phyloP scores from a whole-genome alignment of 768 basidiomycete genomes.

The Hypholoma sublateritium region DNA sequence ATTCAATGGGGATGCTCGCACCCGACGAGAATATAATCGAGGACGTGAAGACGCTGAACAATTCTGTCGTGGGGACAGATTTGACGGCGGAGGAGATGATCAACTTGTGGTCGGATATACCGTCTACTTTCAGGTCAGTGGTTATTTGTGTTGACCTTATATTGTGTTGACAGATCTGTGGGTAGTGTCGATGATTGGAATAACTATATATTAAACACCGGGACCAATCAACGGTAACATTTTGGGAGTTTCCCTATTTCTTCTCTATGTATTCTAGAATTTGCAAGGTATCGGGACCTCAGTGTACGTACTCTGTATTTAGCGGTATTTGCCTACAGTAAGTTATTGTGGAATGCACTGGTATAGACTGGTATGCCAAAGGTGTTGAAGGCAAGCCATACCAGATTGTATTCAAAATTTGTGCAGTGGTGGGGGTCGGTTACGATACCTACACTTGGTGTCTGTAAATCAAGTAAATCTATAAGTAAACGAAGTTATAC shows the following conservation, averaged over 20 bases:
- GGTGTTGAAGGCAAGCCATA: too few relatives aligned
- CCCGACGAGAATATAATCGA: conserved; percentile 2
- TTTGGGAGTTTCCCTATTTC: neutral
- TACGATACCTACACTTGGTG: too few relatives aligned
- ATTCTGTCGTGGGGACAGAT: neutral
- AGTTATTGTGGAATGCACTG: too few relatives aligned
- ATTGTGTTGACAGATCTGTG: neutral
- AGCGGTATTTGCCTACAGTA: too few relatives aligned
- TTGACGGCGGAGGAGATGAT: conserved; percentile 38
- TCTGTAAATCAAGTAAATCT: too few relatives aligned
- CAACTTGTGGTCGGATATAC: conserved; percentile 56
- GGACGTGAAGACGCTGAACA: neutral
- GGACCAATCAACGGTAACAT: neutral
- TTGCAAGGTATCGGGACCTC: too few relatives aligned
- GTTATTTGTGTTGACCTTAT: neutral
- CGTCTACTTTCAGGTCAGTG: conserved; percentile 51
- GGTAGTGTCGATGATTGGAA: conserved; percentile 18
- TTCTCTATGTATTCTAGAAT: neutral
- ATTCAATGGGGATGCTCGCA: neutral
- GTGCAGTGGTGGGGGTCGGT: too few relatives aligned
- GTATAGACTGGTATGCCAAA: too few relatives aligned
- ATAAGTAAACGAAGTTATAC: too few relatives aligned
- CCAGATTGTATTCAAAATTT: too few relatives aligned
- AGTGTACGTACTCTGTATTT: too few relatives aligned
- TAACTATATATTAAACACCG: neutral